Base-by-base conservation (phyloP, 1,284 basidiomycete species). In the Sphagnurus paluster region DNA sequence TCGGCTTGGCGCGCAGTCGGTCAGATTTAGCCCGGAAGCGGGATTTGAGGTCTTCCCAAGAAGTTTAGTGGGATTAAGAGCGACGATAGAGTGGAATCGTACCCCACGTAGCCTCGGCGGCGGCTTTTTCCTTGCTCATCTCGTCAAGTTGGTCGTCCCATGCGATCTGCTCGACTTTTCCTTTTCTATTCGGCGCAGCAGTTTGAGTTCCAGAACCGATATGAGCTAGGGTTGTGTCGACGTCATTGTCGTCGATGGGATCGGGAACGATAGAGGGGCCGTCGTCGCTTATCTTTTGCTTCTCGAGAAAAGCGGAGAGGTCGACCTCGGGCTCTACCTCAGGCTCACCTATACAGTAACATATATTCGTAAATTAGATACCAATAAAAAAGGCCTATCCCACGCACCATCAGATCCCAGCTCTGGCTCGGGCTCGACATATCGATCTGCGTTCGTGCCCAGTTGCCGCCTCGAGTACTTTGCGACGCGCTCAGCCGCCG, bases 41-140 rank as follows among this genome's bases (percentile, higher is more conserved):
- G 5, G 70, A 68, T 57, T 87, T 90, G 24, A 90, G 61, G 47
- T 89, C 87, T 90, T 58, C 25, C 33, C 35, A 28, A 13, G 24
- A 20, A 33, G 16, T 13, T 25, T 39, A 39, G 35, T 5, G 20
- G 29, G 24, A 32, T 8, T 33, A 16, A 28, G 39, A 20, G 14
- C 24, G 13, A 25, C 13, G 2, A 35, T 33, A 29, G 16, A 33
- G 24, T 19, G 28, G 19, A 32, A 17, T 9, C 67, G 32, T 45
- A 86, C 87, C 87, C 73, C 87, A 72, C 26, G 76, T 76, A 19
- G 87, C 87, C 48, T 89, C 86, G 0, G 87, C 86, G 2, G 75
- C 74, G 2, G 77, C 76, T 56, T 89, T 90, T 52, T 87, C 86
- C 17, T 76, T 71, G 30, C 67, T 76, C 69, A 90, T 69, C 35